These are phyloP conservation scores for Chimonanthus salicifolius DNA, from an alignment of 164 flowering plant species.

Conservation along the genomic window DNA sequence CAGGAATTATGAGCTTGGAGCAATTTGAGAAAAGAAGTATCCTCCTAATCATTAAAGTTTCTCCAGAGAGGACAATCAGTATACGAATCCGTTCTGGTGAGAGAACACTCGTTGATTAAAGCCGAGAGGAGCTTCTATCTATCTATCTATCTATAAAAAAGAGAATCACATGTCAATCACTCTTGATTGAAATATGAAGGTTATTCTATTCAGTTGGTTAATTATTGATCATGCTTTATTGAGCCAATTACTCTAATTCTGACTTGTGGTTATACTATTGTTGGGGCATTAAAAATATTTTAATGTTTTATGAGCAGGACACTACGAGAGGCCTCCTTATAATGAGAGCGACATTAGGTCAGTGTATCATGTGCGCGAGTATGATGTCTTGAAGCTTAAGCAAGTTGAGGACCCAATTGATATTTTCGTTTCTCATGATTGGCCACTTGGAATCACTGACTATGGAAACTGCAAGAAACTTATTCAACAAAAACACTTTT, in stretches of 20 bases:
- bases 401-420: conserved; percentile 82
- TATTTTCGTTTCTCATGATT: conserved; percentile 95
- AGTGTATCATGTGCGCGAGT: conserved; percentile 92
- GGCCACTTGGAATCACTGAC: conserved; percentile 95
- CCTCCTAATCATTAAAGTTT: too few species aligned
- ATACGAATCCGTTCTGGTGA: background rate
- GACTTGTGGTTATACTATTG: background rate
- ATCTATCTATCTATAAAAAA: too few species aligned
- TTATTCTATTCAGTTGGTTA: background rate
- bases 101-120: background rate
- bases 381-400: conserved; percentile 85
- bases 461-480: conserved; percentile 63
- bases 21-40: too few species aligned
- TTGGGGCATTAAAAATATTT: conserved; percentile 7
- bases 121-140: too few species aligned
- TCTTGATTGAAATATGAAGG: background rate
- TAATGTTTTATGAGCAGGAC: conserved; percentile 58
- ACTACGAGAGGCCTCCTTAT: conserved; percentile 87
- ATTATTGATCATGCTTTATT: background rate
- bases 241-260: background rate
- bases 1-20: too few species aligned
- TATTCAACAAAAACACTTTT: conserved; percentile 58
- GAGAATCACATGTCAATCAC: background rate
- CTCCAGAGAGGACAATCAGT: too few species aligned
- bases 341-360: conserved; percentile 70